Conservation (phyloP, 768 basidiomycete species). For the Phaffia tasmanica region DNA sequence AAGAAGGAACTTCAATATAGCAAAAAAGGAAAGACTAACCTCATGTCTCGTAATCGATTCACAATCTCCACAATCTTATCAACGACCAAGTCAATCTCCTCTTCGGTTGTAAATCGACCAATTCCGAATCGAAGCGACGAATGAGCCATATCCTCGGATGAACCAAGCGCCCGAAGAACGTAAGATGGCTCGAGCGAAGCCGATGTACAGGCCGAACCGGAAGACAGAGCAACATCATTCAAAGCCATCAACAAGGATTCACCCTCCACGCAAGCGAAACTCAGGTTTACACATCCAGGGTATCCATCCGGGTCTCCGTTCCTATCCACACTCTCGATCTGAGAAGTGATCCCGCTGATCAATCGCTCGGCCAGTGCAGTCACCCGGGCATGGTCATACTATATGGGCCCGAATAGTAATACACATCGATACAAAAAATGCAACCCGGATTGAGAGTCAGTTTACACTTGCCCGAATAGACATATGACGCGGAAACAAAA, state of each 20-base stretch:
- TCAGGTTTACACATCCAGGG: constrained; percentile 89
- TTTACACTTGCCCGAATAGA: neutral
- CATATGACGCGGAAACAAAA: neutral
- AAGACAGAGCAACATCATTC: constrained; percentile 95
- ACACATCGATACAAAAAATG: neutral
- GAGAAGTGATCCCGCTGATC: constrained; percentile 63
- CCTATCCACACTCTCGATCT: constrained; percentile 81
- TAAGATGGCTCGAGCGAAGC: constrained; percentile 97
- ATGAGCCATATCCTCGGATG: constrained; percentile 93
- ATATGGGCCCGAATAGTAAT: constrained; percentile 20
- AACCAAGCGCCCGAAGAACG: constrained; percentile 86
- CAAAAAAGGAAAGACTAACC: constrained; percentile 31
- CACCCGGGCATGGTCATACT: constrained; percentile 73
- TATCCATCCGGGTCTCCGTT: constrained; percentile 89
- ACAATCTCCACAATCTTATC: constrained; percentile 80
- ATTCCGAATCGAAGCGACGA: constrained; percentile 95
- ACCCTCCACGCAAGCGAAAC: constrained; percentile 92
- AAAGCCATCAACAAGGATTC: constrained; percentile 95
- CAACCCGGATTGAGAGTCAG: neutral
- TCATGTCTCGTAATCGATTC: constrained; percentile 81
- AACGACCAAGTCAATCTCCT: constrained; percentile 88
- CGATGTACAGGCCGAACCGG: constrained; percentile 95
- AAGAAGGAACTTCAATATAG: neutral
- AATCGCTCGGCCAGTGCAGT: constrained; percentile 66
- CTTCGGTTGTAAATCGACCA: constrained; percentile 94